Evolutionary conservation across 495 filamentous ascomycete species (phyloP).

Genomic region (Xylaria nigripes): DNA sequence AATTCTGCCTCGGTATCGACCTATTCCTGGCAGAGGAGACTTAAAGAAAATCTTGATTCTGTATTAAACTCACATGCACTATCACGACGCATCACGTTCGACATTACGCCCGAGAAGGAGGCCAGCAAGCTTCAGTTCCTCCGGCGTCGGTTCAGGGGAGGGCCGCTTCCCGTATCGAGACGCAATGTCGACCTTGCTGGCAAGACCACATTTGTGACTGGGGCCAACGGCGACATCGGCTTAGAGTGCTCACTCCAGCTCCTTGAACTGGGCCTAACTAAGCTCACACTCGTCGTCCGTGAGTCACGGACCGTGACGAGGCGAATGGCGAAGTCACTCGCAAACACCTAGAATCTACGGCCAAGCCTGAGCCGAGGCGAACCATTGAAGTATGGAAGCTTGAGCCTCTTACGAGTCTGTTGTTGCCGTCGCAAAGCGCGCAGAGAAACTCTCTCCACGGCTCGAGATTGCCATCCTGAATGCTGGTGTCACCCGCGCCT

Average conservation of each 20-base stretch:
- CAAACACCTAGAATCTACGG: neutral
- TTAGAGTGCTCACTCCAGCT: slow-evolving; percentile 38
- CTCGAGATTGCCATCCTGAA: slow-evolving; percentile 45
- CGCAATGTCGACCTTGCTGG: slow-evolving; percentile 19
- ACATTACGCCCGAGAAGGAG: slow-evolving; percentile 1
- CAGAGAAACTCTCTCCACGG: slow-evolving; percentile 19
- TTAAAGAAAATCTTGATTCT: too few relatives aligned
- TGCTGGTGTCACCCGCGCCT: slow-evolving; percentile 30
- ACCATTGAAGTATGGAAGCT: slow-evolving; percentile 46
- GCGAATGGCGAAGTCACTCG: slow-evolving; percentile 31
- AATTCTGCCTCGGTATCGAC: too few relatives aligned
- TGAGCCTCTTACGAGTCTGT: slow-evolving; percentile 40
- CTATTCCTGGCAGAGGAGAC: too few relatives aligned
- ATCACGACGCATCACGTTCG: too few relatives aligned
- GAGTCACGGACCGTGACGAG: too few relatives aligned
- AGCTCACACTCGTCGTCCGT: slow-evolving; percentile 43
- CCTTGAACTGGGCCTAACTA: slow-evolving; percentile 27
- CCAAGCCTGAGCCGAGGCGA: slow-evolving; percentile 4
- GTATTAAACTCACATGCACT: too few relatives aligned
- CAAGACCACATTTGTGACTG: slow-evolving; percentile 43
- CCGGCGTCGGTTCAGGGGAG: slow-evolving; percentile 14
- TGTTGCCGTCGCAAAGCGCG: slow-evolving; percentile 31
- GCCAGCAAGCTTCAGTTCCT: slow-evolving; percentile 7
- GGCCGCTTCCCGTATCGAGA: slow-evolving; percentile 3
- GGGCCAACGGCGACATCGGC: slow-evolving; percentile 43